Conservation (phyloP, 345 rosid genomes). For the Populus nigra region DNA sequence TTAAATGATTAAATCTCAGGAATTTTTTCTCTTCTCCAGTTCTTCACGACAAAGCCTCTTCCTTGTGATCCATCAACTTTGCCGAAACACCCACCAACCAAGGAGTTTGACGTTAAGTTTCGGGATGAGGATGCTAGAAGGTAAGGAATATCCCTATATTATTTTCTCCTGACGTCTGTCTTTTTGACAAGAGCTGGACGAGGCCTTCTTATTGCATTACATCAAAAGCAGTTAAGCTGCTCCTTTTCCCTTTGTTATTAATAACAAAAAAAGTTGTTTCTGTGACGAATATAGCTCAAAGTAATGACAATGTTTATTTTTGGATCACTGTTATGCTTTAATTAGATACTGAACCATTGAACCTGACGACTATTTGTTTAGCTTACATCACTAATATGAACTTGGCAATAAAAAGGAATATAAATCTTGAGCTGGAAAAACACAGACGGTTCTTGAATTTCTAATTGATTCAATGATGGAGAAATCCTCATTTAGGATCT, state of each 20-base stretch:
- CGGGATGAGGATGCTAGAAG: constrained; percentile 50
- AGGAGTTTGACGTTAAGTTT: constrained; percentile 55
- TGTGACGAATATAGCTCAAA: neutral
- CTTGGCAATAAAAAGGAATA: neutral
- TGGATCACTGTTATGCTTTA: neutral
- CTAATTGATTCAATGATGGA: neutral
- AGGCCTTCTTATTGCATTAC: neutral
- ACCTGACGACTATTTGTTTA: neutral
- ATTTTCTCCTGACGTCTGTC: neutral
- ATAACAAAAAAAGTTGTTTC: neutral
- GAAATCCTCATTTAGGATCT: neutral
- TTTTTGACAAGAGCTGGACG: neutral
- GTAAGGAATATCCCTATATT: constrained; percentile 24
- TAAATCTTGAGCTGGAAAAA: neutral
- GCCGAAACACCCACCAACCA: constrained; percentile 64
- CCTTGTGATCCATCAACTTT: constrained; percentile 61
- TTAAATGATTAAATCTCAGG: neutral
- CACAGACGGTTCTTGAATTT: neutral
- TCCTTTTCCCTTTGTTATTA: neutral
- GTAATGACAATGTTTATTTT: neutral
- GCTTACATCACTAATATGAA: neutral
- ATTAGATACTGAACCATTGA: neutral
- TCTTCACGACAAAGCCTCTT: constrained; percentile 51
- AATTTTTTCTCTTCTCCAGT: constrained; percentile 29
- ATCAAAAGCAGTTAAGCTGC: neutral